A percentile compares a stretch with the other conserved stretches of the same genome.
phyloP scores from a whole-genome alignment of 805 yeast genomes.

The Myxozyma mucilagina region DNA sequence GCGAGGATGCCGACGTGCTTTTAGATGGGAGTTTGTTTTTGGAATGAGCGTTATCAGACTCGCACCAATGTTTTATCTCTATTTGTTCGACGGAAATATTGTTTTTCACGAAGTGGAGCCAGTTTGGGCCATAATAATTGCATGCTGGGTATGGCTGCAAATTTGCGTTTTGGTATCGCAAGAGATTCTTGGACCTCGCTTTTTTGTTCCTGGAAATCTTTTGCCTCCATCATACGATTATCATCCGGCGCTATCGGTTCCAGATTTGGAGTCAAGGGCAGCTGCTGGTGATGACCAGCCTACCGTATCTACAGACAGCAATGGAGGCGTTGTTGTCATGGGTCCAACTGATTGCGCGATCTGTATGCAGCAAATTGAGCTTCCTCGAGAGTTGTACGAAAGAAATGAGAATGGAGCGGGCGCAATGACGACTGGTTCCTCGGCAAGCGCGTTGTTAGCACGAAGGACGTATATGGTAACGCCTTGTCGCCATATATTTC shows the following conservation, averaged over 20 bases:
- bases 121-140: conserved; percentile 48
- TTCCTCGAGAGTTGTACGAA: conserved; percentile 39
- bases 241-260: conserved; percentile 66
- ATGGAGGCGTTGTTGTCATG: conserved; percentile 18
- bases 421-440: conserved; percentile 31
- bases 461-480: conserved; percentile 50
- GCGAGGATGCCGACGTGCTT: conserved; percentile 65
- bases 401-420: neutral
- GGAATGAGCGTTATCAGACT: conserved; percentile 65
- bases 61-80: conserved; percentile 65
- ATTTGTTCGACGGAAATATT: conserved; percentile 49
- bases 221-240: conserved; percentile 84
- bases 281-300: conserved; percentile 35
- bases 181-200: conserved; percentile 71
- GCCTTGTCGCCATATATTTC: conserved; percentile 90
- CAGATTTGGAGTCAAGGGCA: conserved; percentile 53
- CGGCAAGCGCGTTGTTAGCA: conserved; percentile 39
- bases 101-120: conserved; percentile 73
- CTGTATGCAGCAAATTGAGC: conserved; percentile 78
- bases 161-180: conserved; percentile 60
- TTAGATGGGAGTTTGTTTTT: conserved; percentile 73
- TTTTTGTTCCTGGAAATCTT: conserved; percentile 70
- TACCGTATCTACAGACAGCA: conserved; percentile 33
- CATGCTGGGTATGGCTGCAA: conserved; percentile 63
- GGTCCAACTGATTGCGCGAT: conserved; percentile 68